Evolutionary conservation across 768 basidiomycete genomes (phyloP).

Genomic region (Calvatia gigantea): DNA sequence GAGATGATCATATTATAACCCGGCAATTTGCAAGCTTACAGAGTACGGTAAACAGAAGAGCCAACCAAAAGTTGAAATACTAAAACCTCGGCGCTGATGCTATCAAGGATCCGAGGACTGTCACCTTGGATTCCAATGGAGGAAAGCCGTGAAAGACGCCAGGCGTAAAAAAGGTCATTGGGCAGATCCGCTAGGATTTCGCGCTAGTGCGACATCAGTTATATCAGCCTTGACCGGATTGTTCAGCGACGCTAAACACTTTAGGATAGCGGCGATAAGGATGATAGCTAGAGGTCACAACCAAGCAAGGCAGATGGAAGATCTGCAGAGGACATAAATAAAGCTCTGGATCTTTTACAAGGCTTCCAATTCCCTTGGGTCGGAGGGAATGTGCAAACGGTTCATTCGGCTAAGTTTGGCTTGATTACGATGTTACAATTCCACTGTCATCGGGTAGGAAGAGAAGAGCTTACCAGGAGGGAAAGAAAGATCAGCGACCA

Average conservation of each 20-base stretch:
- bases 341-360: too few species aligned
- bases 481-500: background rate
- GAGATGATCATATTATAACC: too few species aligned
- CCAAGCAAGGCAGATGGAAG: background rate
- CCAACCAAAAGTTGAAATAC: too few species aligned
- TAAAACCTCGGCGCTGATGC: too few species aligned
- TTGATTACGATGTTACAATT: background rate
- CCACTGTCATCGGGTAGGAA: constrained; percentile 8
- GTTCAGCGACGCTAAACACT: background rate
- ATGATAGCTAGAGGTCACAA: background rate
- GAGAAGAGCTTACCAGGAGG: background rate
- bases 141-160: too few species aligned
- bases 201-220: too few species aligned
- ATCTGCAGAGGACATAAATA: background rate
- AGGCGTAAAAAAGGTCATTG: too few species aligned
- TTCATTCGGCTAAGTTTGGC: background rate
- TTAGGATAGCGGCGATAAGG: constrained; percentile 7
- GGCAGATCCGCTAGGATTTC: too few species aligned
- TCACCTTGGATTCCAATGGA: too few species aligned
- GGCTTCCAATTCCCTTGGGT: background rate
- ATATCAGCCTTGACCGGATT: background rate
- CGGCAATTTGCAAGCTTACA: too few species aligned
- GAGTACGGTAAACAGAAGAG: too few species aligned
- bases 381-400: background rate
- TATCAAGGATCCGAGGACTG: too few species aligned